Base-by-base conservation (phyloP, 108 stramenopile species). In the Bacterosira constricta region DNA sequence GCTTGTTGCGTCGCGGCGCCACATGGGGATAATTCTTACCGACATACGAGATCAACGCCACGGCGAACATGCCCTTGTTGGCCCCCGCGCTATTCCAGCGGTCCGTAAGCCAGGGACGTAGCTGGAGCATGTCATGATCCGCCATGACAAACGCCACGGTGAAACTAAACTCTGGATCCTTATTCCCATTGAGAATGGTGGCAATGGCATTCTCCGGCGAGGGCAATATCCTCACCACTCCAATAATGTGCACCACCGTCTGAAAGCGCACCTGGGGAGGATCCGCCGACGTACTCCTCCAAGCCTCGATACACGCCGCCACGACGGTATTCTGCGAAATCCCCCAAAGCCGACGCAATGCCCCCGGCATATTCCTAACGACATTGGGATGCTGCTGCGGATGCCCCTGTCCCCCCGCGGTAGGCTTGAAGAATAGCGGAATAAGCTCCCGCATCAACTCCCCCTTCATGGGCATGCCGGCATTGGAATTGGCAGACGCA, bases 361-460 rank as follows among this genome's bases (percentile, higher is more conserved):
- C 95, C 10, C 88, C 86, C 26, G 90, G 86, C 34, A 67, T 80
- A 77, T 95, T 89, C 59, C 88, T 83, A 1, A 89, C 94, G 5
- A 86, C 73, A 20, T 83, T 8, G 82, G 81, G 20, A 75, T 54
- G 63, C 84, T 72, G 39, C 38, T 10, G 60, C 1, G 60, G 37
- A 6, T 18, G 55, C 52, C 17, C 52, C 29, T 18, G 41, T n/a
- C 8, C 41, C 13, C 41, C 41, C 41, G 12, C 3, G 25, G 51
- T 11, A 15, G 97, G 96, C 61, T 88, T 81, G 74, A 98, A 98
- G 77, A 96, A 96, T 15, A 95, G 61, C 0, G 95, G 95, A 59
- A 96, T 94, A 56, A 98, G 85, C 60, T 94, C 90, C 41, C 90
- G 65, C 92, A 98, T 96, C 60, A 96, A 62, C 64, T 98, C 97